Percentiles rank a stretch among this genome's conserved stretches.
Evolutionary conservation across 2,329 filamentous ascomycete genomes (phyloP).

Genomic region (Alternaria tenuissima): DNA sequence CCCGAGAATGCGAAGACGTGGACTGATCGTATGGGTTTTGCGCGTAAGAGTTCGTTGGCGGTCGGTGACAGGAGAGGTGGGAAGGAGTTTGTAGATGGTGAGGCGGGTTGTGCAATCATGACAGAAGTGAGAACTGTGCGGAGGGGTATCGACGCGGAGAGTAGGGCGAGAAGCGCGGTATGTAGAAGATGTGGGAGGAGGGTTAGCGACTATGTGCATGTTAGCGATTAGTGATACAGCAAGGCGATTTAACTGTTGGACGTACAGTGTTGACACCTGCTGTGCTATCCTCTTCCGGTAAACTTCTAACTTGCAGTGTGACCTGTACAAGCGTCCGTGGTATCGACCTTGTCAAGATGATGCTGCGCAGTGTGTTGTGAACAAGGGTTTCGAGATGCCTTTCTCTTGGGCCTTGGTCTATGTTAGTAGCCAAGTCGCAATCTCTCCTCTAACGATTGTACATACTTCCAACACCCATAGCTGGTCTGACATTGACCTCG

Average conservation of each 20-base stretch:
- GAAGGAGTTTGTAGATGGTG: slow-evolving; percentile 67
- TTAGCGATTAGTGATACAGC: slow-evolving; percentile 7
- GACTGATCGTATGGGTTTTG: slow-evolving; percentile 78
- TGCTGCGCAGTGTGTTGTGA: slow-evolving; percentile 74
- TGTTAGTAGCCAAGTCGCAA: neutral
- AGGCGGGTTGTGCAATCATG: slow-evolving; percentile 78
- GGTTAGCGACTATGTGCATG: slow-evolving; percentile 72
- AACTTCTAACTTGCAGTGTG: slow-evolving; percentile 76
- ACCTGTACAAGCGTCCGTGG: slow-evolving; percentile 81
- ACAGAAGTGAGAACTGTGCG: slow-evolving; percentile 80
- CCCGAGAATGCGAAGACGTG: slow-evolving; percentile 83
- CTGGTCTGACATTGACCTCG: slow-evolving; percentile 88
- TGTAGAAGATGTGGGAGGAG: slow-evolving; percentile 85
- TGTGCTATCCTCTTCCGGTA: slow-evolving; percentile 72
- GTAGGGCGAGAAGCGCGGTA: slow-evolving; percentile 79
- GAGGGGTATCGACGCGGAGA: slow-evolving; percentile 84
- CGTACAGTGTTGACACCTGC: slow-evolving; percentile 69
- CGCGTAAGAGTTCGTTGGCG: slow-evolving; percentile 66
- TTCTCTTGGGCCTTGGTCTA: slow-evolving; percentile 53
- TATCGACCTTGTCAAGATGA: slow-evolving; percentile 78
- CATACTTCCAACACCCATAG: slow-evolving; percentile 78
- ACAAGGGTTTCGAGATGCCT: slow-evolving; percentile 82
- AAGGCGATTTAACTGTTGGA: slow-evolving; percentile 15
- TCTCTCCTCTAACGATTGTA: neutral
- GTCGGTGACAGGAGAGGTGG: slow-evolving; percentile 62